Base-by-base conservation (phyloP, 106 monocot species). In the Gastrodia elata region DNA sequence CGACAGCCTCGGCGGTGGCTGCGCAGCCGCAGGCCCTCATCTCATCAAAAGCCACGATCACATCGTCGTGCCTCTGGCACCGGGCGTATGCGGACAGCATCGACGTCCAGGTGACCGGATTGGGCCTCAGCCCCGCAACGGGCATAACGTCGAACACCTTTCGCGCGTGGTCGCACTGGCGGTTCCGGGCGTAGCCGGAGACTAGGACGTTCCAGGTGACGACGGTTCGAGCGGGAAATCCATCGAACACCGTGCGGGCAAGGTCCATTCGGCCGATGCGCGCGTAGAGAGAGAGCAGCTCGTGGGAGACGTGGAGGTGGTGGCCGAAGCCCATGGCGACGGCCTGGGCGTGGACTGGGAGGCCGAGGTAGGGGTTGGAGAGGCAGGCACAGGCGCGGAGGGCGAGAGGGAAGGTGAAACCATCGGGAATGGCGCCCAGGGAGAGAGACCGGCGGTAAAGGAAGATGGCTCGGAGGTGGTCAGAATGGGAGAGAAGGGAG, bases 71-170 rank as follows among this genome's bases (percentile, higher is more conserved):
- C 68, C 48, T 18, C 39, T 68, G 68, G 72, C 88, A 79, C 37
- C 76, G 74, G 2, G 83, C 83, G 32, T 91, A 80, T 1, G 82
- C 87, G 0, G 88, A 91, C 42, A 88, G 32, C 32, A 91, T 52
- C 2, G 85, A 79, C 64, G 88, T 91, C 91, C 91, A 91, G 6
- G 91, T 85, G 4, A 91, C 88, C 1, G 77, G 27, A 65, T 77
- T 82, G 8, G 88, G 88, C 70, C n/a, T 42, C 6, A 33, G 27
- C 8, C 88, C 85, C 1, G n/a, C 44, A 0, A 15, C 39, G n/a
- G 70, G 67, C 88, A 91, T 88, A 38, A 4, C 1, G 58, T 72
- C 49, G 65, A 91, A 85, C 40, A 49, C 68, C 2, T 71, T 46
- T 11, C 37, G 8, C 4, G 88, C 83, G 0, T 38, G 39, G 6